These are phyloP conservation scores for Bassia scoparia DNA, from an alignment of 148 eudicot genomes.

Conservation along the genomic window DNA sequence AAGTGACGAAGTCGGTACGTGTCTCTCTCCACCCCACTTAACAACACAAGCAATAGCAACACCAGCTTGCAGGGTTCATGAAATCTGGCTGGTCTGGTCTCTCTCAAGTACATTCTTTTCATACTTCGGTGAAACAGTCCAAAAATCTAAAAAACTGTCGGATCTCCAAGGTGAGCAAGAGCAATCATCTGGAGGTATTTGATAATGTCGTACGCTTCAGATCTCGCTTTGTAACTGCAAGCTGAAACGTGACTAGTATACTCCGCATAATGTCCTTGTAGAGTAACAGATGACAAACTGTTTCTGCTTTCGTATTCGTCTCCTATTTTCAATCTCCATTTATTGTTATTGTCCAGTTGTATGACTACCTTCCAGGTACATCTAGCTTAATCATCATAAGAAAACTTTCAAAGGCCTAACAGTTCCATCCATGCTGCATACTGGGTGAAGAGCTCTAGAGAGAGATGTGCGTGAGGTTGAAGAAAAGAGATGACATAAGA, in stretches of 20 bases:
- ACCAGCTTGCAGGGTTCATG: slow-evolving; percentile 58
- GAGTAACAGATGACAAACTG: slow-evolving; percentile 41
- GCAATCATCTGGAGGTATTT: slow-evolving; percentile 50
- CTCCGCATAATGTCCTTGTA: slow-evolving; percentile 42
- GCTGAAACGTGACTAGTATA: slow-evolving; percentile 55
- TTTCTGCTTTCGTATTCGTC: slow-evolving; percentile 45
- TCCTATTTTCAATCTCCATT: slow-evolving; percentile 37
- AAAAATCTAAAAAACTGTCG: slow-evolving; percentile 47
- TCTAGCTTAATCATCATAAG: slow-evolving; percentile 36
- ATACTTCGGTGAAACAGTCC: slow-evolving; percentile 35
- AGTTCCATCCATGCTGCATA: slow-evolving; percentile 43
- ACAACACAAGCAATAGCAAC: slow-evolving; percentile 72
- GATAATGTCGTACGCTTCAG: slow-evolving; percentile 55
- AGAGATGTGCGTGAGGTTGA: too few relatives aligned
- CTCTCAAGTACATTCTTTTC: slow-evolving; percentile 62
- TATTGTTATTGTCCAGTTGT: slow-evolving; percentile 38
- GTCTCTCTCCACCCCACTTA: slow-evolving; percentile 75
- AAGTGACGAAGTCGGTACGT: slow-evolving; percentile 49
- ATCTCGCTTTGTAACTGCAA: slow-evolving; percentile 58
- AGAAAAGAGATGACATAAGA: too few relatives aligned
- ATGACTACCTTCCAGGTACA: slow-evolving; percentile 42
- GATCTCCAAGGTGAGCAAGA: slow-evolving; percentile 62
- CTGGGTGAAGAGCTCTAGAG: too few relatives aligned
- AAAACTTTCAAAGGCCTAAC: slow-evolving; percentile 54
- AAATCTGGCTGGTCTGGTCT: slow-evolving; percentile 64